phyloP scores from a whole-genome alignment of 768 basidiomycete species.

The Lentinula aciculospora region DNA sequence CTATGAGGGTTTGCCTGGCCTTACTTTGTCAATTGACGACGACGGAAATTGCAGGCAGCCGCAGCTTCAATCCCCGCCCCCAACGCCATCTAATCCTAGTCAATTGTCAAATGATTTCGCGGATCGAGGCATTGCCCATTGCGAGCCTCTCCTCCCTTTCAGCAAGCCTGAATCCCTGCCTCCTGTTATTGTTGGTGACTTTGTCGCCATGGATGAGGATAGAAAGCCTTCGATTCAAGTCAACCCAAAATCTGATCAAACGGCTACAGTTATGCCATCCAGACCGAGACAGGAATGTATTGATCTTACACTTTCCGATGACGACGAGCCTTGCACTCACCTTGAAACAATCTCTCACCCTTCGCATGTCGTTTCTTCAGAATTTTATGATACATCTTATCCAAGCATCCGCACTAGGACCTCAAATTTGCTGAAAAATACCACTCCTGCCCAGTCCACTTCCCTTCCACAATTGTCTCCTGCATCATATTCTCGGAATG shows the following conservation, averaged over 20 bases:
- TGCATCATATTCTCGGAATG: too few relatives aligned
- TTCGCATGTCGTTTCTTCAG: background rate
- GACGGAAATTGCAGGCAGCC: background rate
- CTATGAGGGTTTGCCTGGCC: background rate
- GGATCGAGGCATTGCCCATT: background rate
- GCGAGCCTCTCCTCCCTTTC: background rate
- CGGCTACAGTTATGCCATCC: background rate
- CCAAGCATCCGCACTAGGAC: background rate
- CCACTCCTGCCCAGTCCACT: too few relatives aligned
- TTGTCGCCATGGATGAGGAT: background rate
- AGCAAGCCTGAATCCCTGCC: background rate
- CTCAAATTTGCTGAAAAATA: background rate
- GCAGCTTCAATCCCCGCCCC: slow-evolving; percentile 2
- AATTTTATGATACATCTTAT: background rate
- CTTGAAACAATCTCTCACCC: background rate
- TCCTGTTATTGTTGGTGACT: background rate
- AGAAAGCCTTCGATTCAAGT: background rate
- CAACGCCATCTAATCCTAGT: background rate
- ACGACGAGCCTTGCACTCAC: background rate
- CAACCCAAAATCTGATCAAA: background rate
- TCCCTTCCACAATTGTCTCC: too few relatives aligned
- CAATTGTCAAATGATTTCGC: background rate
- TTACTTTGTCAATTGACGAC: background rate
- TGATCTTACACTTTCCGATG: background rate
- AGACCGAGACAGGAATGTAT: background rate